These are phyloP conservation scores for Eutreptiella sp. DNA, from an alignment of 208 protist genomes.

Conservation along the genomic window DNA sequence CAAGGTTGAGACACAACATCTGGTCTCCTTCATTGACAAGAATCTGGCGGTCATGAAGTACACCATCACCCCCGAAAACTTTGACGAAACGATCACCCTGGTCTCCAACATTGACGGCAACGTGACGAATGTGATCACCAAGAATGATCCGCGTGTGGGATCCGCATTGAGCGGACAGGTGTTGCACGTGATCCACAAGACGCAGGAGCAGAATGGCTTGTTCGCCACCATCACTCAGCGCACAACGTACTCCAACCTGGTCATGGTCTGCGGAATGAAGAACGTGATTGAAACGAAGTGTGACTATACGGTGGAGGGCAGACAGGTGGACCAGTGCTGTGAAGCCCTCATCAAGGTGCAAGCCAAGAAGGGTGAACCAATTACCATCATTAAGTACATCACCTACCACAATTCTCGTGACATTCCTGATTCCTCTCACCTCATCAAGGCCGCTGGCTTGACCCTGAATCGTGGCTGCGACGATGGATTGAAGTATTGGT, in stretches of 20 bases:
- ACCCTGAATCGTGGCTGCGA: slow-evolving; percentile 42
- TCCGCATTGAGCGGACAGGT: slow-evolving; percentile 14
- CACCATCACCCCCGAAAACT: slow-evolving; percentile 11
- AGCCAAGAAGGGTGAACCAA: slow-evolving; percentile 33
- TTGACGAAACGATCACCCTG: slow-evolving; percentile 3
- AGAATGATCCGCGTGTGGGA: slow-evolving; percentile 17
- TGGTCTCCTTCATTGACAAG: slow-evolving; percentile 7
- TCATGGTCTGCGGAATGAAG: slow-evolving; percentile 1
- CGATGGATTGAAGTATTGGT: slow-evolving; percentile 54
- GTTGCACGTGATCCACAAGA: slow-evolving; percentile 11
- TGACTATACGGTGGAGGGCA: background rate
- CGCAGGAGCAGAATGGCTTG: too few species aligned
- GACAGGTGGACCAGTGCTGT: too few species aligned
- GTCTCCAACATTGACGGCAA: slow-evolving; percentile 3
- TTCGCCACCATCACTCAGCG: too few species aligned
- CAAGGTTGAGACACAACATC: slow-evolving; percentile 1
- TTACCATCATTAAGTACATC: slow-evolving; percentile 69
- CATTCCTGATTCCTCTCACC: slow-evolving; percentile 63
- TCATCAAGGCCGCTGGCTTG: slow-evolving; percentile 60
- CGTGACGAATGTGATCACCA: slow-evolving; percentile 9
- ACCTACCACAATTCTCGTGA: slow-evolving; percentile 63
- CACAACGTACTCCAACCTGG: slow-evolving; percentile 11
- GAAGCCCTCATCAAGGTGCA: slow-evolving; percentile 10
- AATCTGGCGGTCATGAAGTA: slow-evolving; percentile 8
- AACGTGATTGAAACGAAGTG: background rate